Conservation (phyloP, 2,329 filamentous ascomycete genomes). For the Ceratocystis papillata region DNA sequence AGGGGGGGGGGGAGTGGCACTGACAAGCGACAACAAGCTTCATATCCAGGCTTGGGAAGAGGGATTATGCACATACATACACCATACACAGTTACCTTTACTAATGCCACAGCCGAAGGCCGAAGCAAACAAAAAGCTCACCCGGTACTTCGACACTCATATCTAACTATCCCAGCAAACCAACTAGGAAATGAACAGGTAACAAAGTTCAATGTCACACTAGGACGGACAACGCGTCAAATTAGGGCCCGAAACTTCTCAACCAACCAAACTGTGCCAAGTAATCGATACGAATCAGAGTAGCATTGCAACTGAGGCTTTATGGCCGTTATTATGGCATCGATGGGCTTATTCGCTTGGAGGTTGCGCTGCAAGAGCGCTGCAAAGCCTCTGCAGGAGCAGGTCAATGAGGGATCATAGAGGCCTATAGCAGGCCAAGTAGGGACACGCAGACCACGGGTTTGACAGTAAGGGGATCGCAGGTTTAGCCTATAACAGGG, state of each 20-base stretch:
- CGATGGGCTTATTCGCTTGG: too few species aligned
- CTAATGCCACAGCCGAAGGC: not conserved
- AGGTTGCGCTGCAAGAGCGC: too few species aligned
- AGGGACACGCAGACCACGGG: not conserved
- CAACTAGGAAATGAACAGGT: slow-evolving; percentile 1
- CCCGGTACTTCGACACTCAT: not conserved
- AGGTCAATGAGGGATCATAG: not conserved
- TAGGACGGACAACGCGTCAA: not conserved
- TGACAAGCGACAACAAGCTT: slow-evolving; percentile 1
- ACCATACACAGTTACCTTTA: not conserved
- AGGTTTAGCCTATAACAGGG: too few species aligned
- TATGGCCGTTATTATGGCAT: not conserved
- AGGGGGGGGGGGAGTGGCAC: not conserved
- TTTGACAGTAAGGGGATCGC: not conserved
- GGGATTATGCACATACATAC: not conserved
- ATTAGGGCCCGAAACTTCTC: not conserved
- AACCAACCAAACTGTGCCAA: slow-evolving; percentile 8
- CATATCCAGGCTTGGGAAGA: not conserved
- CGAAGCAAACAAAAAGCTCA: not conserved
- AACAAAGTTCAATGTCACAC: not conserved
- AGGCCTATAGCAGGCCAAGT: not conserved
- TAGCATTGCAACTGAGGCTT: slow-evolving; percentile 10
- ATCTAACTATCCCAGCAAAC: not conserved
- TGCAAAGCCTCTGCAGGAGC: not conserved
- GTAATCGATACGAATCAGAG: slow-evolving; percentile 7